Conservation (phyloP, 306 rosid genomes). For the Dryas octopetala region DNA sequence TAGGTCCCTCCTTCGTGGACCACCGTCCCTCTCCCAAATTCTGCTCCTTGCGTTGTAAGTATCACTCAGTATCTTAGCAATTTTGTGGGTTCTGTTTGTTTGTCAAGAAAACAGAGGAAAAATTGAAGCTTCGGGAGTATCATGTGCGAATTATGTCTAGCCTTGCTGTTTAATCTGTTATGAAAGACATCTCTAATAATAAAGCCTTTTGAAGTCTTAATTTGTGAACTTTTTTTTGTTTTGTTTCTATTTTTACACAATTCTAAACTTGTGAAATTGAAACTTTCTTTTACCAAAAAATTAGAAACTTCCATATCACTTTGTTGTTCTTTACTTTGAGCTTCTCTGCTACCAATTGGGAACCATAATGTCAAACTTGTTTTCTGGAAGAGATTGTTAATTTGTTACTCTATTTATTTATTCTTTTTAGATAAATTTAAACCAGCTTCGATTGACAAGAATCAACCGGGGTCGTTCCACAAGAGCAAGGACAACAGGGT, state of each 20-base stretch:
- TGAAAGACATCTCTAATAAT: background rate
- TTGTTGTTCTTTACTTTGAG: background rate
- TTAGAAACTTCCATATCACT: background rate
- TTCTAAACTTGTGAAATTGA: background rate
- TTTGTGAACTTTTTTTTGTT: background rate
- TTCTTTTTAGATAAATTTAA: conserved; percentile 21
- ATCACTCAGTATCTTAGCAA: background rate
- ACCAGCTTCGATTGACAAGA: conserved; percentile 28
- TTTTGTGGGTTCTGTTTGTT: background rate
- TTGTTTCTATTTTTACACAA: background rate
- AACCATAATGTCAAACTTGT: background rate
- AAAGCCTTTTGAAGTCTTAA: too few species aligned
- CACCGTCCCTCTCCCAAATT: conserved; percentile 11
- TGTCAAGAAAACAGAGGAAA: background rate
- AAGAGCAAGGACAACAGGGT: conserved; percentile 27
- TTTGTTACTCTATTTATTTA: background rate
- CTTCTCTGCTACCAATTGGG: background rate
- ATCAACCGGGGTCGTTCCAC: conserved; percentile 13
- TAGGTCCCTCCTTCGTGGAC: conserved; percentile 22
- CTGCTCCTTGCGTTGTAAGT: conserved; percentile 29
- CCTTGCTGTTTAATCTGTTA: background rate
- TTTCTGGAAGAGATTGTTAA: background rate
- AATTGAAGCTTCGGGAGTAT: background rate
- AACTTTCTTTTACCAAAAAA: background rate
- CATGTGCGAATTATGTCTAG: background rate